These are phyloP conservation scores for Tolypocladium tropicale DNA, from an alignment of 2,329 filamentous ascomycete species.

Conservation along the genomic window DNA sequence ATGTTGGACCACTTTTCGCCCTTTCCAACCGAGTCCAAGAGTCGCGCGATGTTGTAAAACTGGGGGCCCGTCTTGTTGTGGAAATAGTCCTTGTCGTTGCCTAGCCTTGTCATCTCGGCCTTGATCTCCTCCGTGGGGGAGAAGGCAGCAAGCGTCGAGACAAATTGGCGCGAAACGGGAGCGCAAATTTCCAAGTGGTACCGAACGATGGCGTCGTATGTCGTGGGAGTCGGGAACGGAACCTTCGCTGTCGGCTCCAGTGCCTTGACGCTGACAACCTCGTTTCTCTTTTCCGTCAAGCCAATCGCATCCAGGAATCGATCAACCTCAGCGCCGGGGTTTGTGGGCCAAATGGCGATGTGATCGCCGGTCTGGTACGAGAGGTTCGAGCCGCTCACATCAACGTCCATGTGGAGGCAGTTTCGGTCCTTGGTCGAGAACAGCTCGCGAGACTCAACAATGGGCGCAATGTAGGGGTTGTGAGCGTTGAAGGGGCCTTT, in stretches of 20 bases:
- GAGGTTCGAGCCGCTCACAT: constrained; percentile 80
- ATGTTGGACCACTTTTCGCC: constrained; percentile 71
- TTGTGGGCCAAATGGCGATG: constrained; percentile 94
- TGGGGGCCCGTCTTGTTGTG: constrained; percentile 71
- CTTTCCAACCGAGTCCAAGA: constrained; percentile 62
- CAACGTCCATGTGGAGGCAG: constrained; percentile 93
- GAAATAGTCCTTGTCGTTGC: constrained; percentile 93
- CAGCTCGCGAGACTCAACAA: constrained; percentile 80
- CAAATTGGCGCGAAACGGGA: constrained; percentile 90
- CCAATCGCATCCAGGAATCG: constrained; percentile 74
- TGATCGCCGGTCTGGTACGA: constrained; percentile 95
- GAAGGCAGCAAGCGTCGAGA: constrained; percentile 79
- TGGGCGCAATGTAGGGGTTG: constrained; percentile 93
- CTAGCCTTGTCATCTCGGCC: constrained; percentile 78
- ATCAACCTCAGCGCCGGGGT: constrained; percentile 85
- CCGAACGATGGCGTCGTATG: constrained; percentile 83
- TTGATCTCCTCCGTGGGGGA: constrained; percentile 77
- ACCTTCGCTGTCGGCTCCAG: constrained; percentile 94
- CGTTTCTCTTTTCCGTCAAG: constrained; percentile 65
- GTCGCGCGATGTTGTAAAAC: constrained; percentile 82
- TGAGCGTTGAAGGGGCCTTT: constrained; percentile 93
- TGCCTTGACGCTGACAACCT: constrained; percentile 79
- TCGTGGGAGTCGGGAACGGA: constrained; percentile 93
- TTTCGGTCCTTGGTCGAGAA: constrained; percentile 86
- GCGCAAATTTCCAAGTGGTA: constrained; percentile 97